Evolutionary conservation across 1,139 yeast genomes (phyloP).

Genomic region (Geotrichum candidum): DNA sequence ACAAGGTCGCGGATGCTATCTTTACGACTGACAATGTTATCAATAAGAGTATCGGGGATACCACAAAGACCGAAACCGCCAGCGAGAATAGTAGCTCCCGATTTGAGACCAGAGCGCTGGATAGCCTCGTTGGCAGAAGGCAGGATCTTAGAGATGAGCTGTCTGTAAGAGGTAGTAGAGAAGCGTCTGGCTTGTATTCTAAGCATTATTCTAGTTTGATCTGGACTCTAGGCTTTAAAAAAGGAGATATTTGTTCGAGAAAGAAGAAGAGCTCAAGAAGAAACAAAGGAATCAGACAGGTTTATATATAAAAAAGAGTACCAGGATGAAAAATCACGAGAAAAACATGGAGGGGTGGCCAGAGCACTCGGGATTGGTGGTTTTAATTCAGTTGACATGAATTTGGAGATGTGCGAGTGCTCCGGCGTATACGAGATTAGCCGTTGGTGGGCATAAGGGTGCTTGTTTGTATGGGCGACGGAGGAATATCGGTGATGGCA

Average conservation of each 20-base stretch:
- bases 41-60: constrained; percentile 43
- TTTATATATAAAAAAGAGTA: neutral
- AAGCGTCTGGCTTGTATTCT: neutral
- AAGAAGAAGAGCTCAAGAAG: neutral
- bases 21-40: constrained; percentile 34
- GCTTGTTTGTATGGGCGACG: neutral
- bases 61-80: constrained; percentile 52
- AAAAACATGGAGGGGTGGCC: neutral
- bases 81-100: constrained; percentile 34
- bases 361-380: neutral
- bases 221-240: neutral
- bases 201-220: neutral
- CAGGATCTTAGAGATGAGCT: constrained; percentile 9
- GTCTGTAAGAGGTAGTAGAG: neutral
- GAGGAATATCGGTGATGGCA: neutral
- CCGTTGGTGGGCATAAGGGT: neutral
- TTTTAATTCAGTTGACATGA: neutral
- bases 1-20: constrained; percentile 37
- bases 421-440: too few relatives aligned
- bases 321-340: neutral
- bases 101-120: constrained; percentile 14
- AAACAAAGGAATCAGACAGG: neutral
- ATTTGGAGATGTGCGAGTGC: too few relatives aligned
- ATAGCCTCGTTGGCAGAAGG: constrained; percentile 14
- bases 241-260: neutral